These are phyloP conservation scores for Pelargonium australe DNA, from an alignment of 441 rosid genomes.

Conservation along the genomic window DNA sequence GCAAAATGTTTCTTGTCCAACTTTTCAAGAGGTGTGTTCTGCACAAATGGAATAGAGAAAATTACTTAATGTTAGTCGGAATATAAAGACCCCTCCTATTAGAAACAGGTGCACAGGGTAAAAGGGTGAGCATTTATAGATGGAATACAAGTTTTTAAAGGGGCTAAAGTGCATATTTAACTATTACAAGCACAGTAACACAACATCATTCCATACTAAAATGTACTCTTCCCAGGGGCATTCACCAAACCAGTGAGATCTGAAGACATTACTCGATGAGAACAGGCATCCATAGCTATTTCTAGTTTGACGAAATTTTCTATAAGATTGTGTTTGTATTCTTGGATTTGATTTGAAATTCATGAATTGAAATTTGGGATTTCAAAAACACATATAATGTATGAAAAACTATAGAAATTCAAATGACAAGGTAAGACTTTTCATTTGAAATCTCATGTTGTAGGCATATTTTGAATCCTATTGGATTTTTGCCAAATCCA, in stretches of 20 bases:
- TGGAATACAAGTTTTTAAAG: too few relatives aligned
- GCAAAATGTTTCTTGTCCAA: conserved; percentile 92
- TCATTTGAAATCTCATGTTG: too few relatives aligned
- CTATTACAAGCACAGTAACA: background rate
- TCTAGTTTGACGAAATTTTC: background rate
- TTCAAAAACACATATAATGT: too few relatives aligned
- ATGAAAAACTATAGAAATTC: too few relatives aligned
- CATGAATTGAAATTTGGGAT: too few relatives aligned
- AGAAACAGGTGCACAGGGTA: background rate
- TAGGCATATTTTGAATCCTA: too few relatives aligned
- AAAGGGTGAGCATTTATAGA: background rate
- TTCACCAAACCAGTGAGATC: background rate
- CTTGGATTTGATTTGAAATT: too few relatives aligned
- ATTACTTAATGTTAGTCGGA: background rate
- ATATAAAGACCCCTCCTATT: background rate
- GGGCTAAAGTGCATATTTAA: too few relatives aligned
- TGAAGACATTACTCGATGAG: background rate
- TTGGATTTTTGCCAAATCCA: too few relatives aligned
- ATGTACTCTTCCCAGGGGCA: background rate
- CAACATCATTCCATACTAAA: background rate
- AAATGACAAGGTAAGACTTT: too few relatives aligned
- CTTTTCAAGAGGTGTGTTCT: conserved; percentile 73
- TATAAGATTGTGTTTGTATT: too few relatives aligned
- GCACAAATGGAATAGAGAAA: conserved; percentile 21
- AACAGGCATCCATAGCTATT: background rate